Base-by-base conservation (phyloP, 2,329 filamentous ascomycete species). In the Epichloe bromicola region DNA sequence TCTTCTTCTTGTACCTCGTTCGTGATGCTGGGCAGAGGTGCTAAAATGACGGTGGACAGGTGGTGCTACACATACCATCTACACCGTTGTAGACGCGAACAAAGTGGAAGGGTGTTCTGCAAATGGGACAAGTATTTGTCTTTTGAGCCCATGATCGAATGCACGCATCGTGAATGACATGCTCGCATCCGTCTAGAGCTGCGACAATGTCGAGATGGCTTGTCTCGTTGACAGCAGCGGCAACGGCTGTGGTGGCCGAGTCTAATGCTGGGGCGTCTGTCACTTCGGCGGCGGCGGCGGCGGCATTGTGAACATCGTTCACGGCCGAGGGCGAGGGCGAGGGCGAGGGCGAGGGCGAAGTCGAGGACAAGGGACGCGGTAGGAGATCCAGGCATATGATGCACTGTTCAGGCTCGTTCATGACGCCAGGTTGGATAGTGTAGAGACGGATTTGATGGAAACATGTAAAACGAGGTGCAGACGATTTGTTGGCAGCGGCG, bases 71-170 rank as follows among this genome's bases (percentile, higher is more conserved):
- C 80, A 70, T 78, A 93, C 88, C 88, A 74, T 88, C 86, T 61
- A 89, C 71, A 58, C 77, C 80, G 63, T 86, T 81, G 67, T 85
- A 85, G 55, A 98, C 82, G 65, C 93, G 82, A 58, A 98, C 90
- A 60, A 85, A 72, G 68, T 97, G 91, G 73, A 98, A 97, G 56
- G 79, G 82, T 61, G 88, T 86, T 59, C 93, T 86, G 70, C 93
- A 98, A 67, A 98, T 95, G 44, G 93, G 93, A 68, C 93, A 98
- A 65, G 90, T 96, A 70, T 97, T 98, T 56, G 93, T 91, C 67
- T 94, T 86, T 69, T 94, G 88, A 44, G 91, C 88, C 93, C 93
- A 98, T 59, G 89, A 88, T 60, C 86, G 85, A 59, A 98, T 77
- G 68, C 93, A 98, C 49, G 85, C 82, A 71, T 98, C 85, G 71